Evolutionary conservation across 2,329 filamentous ascomycete species (phyloP).

Genomic region (Cytospora piceicola): DNA sequence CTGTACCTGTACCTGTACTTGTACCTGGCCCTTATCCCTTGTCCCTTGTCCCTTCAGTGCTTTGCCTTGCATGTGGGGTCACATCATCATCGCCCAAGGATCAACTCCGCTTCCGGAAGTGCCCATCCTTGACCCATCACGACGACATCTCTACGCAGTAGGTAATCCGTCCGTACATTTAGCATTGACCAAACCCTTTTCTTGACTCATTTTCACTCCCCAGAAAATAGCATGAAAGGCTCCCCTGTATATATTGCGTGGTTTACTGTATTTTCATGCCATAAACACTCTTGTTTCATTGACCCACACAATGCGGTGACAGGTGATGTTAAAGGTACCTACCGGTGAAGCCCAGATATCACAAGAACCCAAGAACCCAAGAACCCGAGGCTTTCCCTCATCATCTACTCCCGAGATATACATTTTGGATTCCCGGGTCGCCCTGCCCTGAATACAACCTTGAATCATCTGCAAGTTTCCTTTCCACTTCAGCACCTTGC

Average conservation of each 20-base stretch:
- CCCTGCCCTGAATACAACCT: background rate
- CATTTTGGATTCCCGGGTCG: background rate
- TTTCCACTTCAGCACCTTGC: background rate
- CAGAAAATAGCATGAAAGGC: background rate
- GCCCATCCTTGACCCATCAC: slow-evolving; percentile 7
- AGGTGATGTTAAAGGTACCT: background rate
- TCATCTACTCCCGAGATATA: background rate
- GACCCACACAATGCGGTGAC: background rate
- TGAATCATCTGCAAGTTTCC: background rate
- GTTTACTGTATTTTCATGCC: background rate
- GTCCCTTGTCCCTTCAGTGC: background rate
- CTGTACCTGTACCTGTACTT: too few relatives aligned
- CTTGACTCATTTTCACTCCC: background rate
- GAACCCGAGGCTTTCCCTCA: background rate
- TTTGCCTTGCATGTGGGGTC: slow-evolving; percentile 1
- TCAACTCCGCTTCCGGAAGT: slow-evolving; percentile 21
- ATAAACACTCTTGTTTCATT: background rate
- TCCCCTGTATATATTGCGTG: background rate
- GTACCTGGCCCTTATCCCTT: too few relatives aligned
- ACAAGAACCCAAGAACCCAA: background rate
- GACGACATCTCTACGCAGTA: slow-evolving; percentile 1
- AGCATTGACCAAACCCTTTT: background rate
- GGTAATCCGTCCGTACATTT: background rate
- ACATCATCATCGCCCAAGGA: slow-evolving; percentile 19
- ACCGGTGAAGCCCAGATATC: background rate